These are phyloP conservation scores for Amylostereum areolatum DNA, from an alignment of 1,284 basidiomycete genomes.

Conservation along the genomic window DNA sequence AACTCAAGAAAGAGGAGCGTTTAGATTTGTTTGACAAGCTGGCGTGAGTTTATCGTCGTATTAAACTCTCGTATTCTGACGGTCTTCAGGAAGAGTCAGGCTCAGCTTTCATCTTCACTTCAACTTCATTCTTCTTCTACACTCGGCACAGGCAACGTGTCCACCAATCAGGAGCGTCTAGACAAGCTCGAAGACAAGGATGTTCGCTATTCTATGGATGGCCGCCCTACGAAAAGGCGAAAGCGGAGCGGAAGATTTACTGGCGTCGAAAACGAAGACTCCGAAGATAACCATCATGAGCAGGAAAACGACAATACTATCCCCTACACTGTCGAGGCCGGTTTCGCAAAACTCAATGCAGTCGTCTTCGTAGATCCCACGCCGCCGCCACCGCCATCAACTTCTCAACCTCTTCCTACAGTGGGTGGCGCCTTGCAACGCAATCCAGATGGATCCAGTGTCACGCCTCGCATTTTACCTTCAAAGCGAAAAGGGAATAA, in stretches of 20 bases:
- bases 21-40: conserved; percentile 68
- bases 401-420: not conserved
- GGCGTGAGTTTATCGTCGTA: conserved; percentile 44
- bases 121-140: conserved; percentile 72
- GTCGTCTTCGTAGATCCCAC: conserved; percentile 9
- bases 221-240: conserved; percentile 43
- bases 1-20: conserved; percentile 81
- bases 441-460: conserved; percentile 50
- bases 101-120: conserved; percentile 49
- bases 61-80: conserved; percentile 15
- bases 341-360: too few relatives aligned
- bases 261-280: conserved; percentile 27
- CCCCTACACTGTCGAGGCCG: too few relatives aligned
- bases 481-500: conserved; percentile 31
- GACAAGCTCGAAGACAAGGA: conserved; percentile 58
- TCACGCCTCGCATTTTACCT: conserved; percentile 40
- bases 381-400: not conserved
- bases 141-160: conserved; percentile 63
- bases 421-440: conserved; percentile 58
- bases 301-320: too few relatives aligned
- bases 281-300: conserved; percentile 12
- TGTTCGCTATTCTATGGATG: conserved; percentile 47
- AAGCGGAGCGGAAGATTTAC: conserved; percentile 24
- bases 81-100: conserved; percentile 63
- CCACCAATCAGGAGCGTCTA: conserved; percentile 53